phyloP scores from a whole-genome alignment of 768 basidiomycete species.

The Heimioporus sp. region DNA sequence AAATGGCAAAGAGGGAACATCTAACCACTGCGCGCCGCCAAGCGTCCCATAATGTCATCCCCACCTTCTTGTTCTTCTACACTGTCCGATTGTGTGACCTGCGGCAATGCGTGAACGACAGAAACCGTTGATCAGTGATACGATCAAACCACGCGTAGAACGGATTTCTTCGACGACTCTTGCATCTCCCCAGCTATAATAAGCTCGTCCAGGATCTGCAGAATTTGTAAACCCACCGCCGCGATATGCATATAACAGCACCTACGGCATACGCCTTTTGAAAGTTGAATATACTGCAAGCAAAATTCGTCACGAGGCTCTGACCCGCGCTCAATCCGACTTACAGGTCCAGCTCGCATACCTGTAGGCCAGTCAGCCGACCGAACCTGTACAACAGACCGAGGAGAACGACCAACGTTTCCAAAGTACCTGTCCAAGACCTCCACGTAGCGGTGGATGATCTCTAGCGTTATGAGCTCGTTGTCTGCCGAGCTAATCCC shows the following conservation, averaged over 20 bases:
- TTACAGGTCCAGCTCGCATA: conserved; percentile 91
- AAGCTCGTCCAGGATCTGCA: conserved; percentile 85
- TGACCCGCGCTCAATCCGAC: conserved; percentile 14
- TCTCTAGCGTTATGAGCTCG: conserved; percentile 87
- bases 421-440: conserved; percentile 67
- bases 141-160: conserved; percentile 53
- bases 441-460: conserved; percentile 93
- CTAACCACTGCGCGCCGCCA: conserved; percentile 75
- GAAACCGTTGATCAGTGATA: conserved; percentile 7
- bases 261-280: conserved; percentile 89
- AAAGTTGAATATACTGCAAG: conserved; percentile 89
- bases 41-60: conserved; percentile 76
- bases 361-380: conserved; percentile 39
- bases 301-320: neutral
- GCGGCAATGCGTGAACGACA: neutral
- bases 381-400: neutral
- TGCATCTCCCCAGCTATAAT: conserved; percentile 93
- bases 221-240: neutral
- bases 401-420: conserved; percentile 31
- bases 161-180: conserved; percentile 80
- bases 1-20: conserved; percentile 2
- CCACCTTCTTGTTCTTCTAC: conserved; percentile 85
- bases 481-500: conserved; percentile 85
- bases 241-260: neutral
- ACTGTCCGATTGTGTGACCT: conserved; percentile 85